Evolutionary conservation across 2,329 filamentous ascomycete species (phyloP).

Genomic region (Fusarium musae): DNA sequence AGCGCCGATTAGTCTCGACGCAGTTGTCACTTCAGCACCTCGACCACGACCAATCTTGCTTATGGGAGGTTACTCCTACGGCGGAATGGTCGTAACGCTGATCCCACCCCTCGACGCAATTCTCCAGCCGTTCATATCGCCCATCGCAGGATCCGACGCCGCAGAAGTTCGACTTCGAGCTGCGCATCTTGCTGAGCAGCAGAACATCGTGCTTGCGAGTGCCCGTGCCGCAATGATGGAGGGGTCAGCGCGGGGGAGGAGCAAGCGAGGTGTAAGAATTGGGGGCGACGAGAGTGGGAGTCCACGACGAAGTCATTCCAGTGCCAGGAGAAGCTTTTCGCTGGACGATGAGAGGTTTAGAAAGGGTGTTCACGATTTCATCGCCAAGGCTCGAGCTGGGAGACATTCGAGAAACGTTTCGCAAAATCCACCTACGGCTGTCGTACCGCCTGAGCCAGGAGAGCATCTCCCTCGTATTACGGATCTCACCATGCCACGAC

Average conservation of each 20-base stretch:
- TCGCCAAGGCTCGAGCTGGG: conserved; percentile 52
- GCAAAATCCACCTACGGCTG: conserved; percentile 18
- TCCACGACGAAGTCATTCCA: conserved; percentile 54
- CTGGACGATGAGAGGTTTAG: conserved; percentile 60
- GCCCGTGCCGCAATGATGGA: conserved; percentile 48
- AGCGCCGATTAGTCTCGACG: neutral
- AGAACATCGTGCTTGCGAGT: conserved; percentile 60
- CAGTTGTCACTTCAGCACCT: neutral
- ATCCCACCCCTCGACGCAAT: conserved; percentile 73
- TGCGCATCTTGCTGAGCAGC: conserved; percentile 72
- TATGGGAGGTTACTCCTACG: conserved; percentile 89
- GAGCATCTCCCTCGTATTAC: conserved; percentile 47
- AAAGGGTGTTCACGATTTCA: conserved; percentile 59
- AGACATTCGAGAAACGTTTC: conserved; percentile 31
- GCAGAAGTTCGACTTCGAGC: conserved; percentile 79
- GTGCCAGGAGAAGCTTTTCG: conserved; percentile 51
- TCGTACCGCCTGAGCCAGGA: conserved; percentile 18
- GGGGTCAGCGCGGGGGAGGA: conserved; percentile 41
- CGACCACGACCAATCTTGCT: conserved; percentile 57
- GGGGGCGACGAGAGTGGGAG: conserved; percentile 61
- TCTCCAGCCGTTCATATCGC: conserved; percentile 66
- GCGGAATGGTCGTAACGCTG: conserved; percentile 81
- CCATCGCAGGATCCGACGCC: conserved; percentile 65
- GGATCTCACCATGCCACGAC: conserved; percentile 51
- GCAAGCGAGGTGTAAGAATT: conserved; percentile 56